Percentiles rank a stretch among this genome's conserved stretches.
phyloP scores from a whole-genome alignment of 169 alveolate species.

The Pseudocohnilembus persalinus region DNA sequence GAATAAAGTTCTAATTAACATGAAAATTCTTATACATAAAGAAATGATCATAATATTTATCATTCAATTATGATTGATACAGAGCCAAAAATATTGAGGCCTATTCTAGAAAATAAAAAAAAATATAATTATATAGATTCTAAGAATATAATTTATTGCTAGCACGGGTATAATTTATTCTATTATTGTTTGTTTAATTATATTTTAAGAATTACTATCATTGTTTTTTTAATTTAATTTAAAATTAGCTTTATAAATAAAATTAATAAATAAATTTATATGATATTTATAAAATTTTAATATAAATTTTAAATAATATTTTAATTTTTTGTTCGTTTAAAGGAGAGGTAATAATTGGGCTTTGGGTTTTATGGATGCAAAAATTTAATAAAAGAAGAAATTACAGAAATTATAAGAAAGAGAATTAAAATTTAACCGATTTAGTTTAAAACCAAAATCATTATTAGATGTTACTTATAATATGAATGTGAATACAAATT shows the following conservation, averaged over 20 bases:
- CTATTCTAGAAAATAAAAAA: conserved; percentile 54
- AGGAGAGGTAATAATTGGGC: conserved; percentile 77
- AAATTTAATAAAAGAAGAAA: not conserved
- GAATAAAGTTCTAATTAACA: conserved; percentile 43
- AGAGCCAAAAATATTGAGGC: conserved; percentile 64
- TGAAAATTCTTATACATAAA: conserved; percentile 55
- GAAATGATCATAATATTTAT: conserved; percentile 42
- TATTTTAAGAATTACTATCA: too few relatives aligned
- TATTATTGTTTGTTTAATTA: too few relatives aligned
- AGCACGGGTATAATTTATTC: conserved; percentile 47
- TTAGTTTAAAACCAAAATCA: not conserved
- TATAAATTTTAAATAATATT: too few relatives aligned
- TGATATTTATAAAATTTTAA: too few relatives aligned
- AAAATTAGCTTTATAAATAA: too few relatives aligned
- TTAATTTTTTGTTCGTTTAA: too few relatives aligned
- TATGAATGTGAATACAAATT: not conserved
- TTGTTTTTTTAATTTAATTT: too few relatives aligned
- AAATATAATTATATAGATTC: conserved; percentile 37
- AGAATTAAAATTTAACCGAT: not conserved
- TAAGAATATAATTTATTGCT: conserved; percentile 45
- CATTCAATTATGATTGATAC: conserved; percentile 66
- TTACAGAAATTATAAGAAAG: not conserved
- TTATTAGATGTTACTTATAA: not conserved
- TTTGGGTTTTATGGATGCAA: conserved; percentile 55
- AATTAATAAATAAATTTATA: too few relatives aligned